Conservation (phyloP, 2,329 filamentous ascomycete species). For the Davidsoniella eucalypti region DNA sequence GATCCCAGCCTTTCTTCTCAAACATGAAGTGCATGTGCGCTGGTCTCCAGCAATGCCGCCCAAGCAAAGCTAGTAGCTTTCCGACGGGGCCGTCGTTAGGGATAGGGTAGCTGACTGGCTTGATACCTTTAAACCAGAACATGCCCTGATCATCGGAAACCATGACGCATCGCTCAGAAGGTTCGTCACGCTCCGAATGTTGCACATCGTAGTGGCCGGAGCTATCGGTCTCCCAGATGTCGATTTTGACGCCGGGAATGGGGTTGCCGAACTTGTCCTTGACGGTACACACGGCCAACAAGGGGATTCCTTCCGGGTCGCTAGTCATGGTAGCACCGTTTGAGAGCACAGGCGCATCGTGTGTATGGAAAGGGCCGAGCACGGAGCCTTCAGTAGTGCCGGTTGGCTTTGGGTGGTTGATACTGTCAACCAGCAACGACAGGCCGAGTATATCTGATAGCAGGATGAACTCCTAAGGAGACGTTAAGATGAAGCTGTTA, state of each 20-base stretch:
- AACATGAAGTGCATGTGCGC: constrained; percentile 85
- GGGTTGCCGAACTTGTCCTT: constrained; percentile 44
- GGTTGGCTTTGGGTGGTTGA: constrained; percentile 59
- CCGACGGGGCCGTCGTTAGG: constrained; percentile 74
- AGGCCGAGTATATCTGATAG: constrained; percentile 60
- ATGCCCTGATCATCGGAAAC: constrained; percentile 17
- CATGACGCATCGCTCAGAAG: constrained; percentile 19
- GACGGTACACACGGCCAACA: constrained; percentile 51
- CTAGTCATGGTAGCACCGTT: constrained; percentile 43
- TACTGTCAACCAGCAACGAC: constrained; percentile 57
- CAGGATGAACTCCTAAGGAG: constrained; percentile 50
- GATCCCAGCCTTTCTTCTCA: constrained; percentile 60
- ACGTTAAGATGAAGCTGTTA: neutral
- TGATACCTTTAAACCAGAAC: constrained; percentile 77
- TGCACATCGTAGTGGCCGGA: constrained; percentile 65
- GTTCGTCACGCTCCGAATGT: constrained; percentile 36
- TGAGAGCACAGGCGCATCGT: constrained; percentile 40
- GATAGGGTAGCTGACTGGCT: constrained; percentile 73
- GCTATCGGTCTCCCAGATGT: constrained; percentile 67
- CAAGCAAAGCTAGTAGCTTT: constrained; percentile 44
- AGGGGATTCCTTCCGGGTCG: constrained; percentile 47
- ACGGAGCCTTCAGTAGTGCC: constrained; percentile 57
- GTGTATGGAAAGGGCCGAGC: constrained; percentile 67
- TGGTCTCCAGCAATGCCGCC: constrained; percentile 63
- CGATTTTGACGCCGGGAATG: constrained; percentile 46